Evolutionary conservation across 495 filamentous ascomycete genomes (phyloP).

Genomic region (Cercophora sp.): DNA sequence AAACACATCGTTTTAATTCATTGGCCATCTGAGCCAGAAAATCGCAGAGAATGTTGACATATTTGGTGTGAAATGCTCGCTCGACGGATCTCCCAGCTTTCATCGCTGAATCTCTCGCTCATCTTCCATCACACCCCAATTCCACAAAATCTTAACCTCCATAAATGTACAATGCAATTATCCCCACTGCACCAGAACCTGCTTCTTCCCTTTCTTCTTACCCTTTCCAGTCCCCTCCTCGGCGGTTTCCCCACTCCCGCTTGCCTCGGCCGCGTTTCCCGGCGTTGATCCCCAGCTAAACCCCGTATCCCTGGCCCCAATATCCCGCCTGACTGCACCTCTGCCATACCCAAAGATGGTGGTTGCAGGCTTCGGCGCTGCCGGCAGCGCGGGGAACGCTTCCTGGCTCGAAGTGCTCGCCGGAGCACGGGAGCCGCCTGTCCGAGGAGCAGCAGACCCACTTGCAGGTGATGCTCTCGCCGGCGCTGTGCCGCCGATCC

Average conservation of each 20-base stretch:
- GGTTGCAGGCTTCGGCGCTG: constrained; percentile 71
- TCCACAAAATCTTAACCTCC: no score
- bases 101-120: no score
- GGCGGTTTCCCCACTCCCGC: not conserved
- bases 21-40: no score
- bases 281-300: constrained; percentile 46
- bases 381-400: constrained; percentile 78
- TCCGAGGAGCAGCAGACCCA: no score
- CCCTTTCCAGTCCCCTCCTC: constrained; percentile 41
- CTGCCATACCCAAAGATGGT: constrained; percentile 76
- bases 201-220: constrained; percentile 79
- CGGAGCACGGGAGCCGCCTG: constrained; percentile 6
- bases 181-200: constrained; percentile 63
- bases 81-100: no score
- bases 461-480: no score
- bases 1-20: no score
- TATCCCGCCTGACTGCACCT: constrained; percentile 64
- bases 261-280: constrained; percentile 11
- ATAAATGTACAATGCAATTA: constrained; percentile 18
- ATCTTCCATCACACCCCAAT: no score
- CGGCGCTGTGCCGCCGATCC: constrained; percentile 26
- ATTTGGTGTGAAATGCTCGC: no score
- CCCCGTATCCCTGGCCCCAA: constrained; percentile 40
- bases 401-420: constrained; percentile 34
- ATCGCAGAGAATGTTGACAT: no score